A percentile compares a stretch with the other conserved stretches of the same genome.
phyloP scores from a whole-genome alignment of 169 alveolate species.

The Cryptosporidium canis region DNA sequence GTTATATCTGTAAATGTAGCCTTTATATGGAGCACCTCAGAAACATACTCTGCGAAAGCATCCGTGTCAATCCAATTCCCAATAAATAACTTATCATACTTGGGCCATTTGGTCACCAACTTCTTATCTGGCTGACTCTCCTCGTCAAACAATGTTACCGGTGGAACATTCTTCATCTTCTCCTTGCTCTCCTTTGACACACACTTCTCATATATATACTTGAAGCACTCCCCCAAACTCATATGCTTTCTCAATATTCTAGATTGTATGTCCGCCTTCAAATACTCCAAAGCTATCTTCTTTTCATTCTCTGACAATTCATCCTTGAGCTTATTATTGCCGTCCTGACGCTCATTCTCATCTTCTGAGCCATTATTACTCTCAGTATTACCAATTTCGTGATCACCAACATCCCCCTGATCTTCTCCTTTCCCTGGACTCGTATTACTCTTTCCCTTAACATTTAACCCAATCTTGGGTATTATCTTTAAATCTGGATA shows the following conservation, averaged over 20 bases:
- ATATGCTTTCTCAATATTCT: constrained; percentile 48
- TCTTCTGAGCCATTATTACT: not conserved
- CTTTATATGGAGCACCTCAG: constrained; percentile 40
- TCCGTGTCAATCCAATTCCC: constrained; percentile 53
- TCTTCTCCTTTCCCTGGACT: not conserved
- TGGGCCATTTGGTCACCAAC: constrained; percentile 33
- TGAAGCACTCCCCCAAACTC: constrained; percentile 29
- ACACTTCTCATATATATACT: constrained; percentile 26
- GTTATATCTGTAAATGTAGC: constrained; percentile 46
- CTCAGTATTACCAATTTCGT: not conserved
- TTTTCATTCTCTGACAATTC: not conserved
- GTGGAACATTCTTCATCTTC: constrained; percentile 13
- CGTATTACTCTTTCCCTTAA: not conserved
- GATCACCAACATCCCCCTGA: not conserved
- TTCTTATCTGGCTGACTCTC: constrained; percentile 40
- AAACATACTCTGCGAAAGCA: constrained; percentile 66
- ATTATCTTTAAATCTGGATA: constrained; percentile 25
- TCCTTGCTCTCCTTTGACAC: constrained; percentile 29
- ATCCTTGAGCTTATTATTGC: not conserved
- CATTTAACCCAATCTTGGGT: not conserved
- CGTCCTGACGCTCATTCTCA: not conserved
- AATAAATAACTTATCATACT: constrained; percentile 45
- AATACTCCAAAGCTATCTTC: constrained; percentile 21
- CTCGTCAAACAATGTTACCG: constrained; percentile 15
- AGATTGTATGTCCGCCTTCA: constrained; percentile 49